Percentiles rank a stretch among this genome's conserved stretches.
Evolutionary conservation across 306 rosid genomes (phyloP).

Genomic region (Pterocarpus santalinus): DNA sequence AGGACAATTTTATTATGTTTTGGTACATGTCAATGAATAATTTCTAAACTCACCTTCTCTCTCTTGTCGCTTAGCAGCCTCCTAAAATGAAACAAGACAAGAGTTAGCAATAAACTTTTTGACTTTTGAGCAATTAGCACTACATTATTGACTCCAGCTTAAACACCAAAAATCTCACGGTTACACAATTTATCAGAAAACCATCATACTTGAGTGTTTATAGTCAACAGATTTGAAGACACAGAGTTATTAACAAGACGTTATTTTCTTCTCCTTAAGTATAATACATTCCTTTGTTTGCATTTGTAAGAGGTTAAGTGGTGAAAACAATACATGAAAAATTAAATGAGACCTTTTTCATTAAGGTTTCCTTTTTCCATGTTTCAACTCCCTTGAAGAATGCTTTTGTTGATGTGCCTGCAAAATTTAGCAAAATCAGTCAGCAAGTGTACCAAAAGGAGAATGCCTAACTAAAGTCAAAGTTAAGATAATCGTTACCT

Average conservation of each 20-base stretch:
- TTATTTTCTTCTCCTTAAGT: not conserved
- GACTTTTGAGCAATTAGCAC: not conserved
- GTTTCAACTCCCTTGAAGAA: slow-evolving; percentile 86
- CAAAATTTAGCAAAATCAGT: slow-evolving; percentile 31
- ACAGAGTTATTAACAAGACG: not conserved
- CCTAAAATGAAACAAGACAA: slow-evolving; percentile 60
- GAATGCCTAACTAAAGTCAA: not conserved
- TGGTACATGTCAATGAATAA: slow-evolving; percentile 30
- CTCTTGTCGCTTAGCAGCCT: slow-evolving; percentile 62
- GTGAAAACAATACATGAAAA: not conserved
- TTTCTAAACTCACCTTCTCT: slow-evolving; percentile 64
- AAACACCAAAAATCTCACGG: not conserved
- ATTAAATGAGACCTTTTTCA: slow-evolving; percentile 63
- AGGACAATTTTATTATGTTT: not conserved
- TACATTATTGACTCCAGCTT: not conserved
- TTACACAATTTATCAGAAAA: not conserved
- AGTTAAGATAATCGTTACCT: slow-evolving; percentile 54
- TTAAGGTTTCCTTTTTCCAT: slow-evolving; percentile 92
- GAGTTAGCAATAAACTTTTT: slow-evolving; percentile 41
- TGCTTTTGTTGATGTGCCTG: slow-evolving; percentile 88
- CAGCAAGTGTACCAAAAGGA: not conserved
- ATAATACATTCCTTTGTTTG: not conserved
- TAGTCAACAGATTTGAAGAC: not conserved
- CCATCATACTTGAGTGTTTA: slow-evolving; percentile 1
- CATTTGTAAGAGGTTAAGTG: not conserved